A percentile compares a stretch with the other conserved stretches of the same genome.
These are phyloP conservation scores for Aspergillus quadricinctus DNA, from an alignment of 2,329 filamentous ascomycete species.

Conservation along the genomic window DNA sequence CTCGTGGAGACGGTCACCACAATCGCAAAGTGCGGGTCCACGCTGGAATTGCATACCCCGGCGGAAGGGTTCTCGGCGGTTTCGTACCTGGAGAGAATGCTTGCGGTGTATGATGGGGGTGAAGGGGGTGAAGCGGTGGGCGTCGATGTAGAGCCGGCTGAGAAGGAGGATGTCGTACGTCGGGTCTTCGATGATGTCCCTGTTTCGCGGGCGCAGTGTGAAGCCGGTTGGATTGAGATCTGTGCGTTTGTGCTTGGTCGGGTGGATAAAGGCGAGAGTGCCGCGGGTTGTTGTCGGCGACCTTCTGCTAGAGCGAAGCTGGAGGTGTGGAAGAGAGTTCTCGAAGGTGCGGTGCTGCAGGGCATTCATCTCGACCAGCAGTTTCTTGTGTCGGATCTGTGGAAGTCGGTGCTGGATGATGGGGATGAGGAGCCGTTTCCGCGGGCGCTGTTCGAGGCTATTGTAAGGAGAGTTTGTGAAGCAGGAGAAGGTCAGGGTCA, in stretches of 20 bases:
- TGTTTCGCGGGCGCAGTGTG: constrained; percentile 49
- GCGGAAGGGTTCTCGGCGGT: constrained; percentile 28
- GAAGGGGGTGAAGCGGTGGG: constrained; percentile 17
- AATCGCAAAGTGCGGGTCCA: constrained; percentile 44
- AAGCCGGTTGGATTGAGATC: constrained; percentile 47
- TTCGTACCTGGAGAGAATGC: constrained; percentile 24
- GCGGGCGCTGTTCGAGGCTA: constrained; percentile 33
- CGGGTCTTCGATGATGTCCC: constrained; percentile 49
- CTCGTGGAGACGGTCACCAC: constrained; percentile 33
- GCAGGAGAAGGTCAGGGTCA: constrained; percentile 13
- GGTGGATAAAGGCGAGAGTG: constrained; percentile 2
- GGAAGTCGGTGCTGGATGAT: constrained; percentile 37
- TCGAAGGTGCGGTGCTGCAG: constrained; percentile 37
- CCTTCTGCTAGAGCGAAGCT: constrained; percentile 47
- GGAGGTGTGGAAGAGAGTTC: constrained; percentile 46
- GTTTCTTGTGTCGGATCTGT: constrained; percentile 39
- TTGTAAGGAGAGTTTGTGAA: constrained; percentile 34
- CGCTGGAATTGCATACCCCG: constrained; percentile 40
- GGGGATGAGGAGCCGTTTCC: constrained; percentile 30
- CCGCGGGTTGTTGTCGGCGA: constrained; percentile 32
- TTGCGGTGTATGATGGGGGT: constrained; percentile 28
- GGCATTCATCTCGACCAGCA: constrained; percentile 39
- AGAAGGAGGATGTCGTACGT: constrained; percentile 30
- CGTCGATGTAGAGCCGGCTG: constrained; percentile 14
- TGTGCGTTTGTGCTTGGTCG: constrained; percentile 48